Evolutionary conservation across 345 rosid species (phyloP).

Genomic region (Mercurialis annua): DNA sequence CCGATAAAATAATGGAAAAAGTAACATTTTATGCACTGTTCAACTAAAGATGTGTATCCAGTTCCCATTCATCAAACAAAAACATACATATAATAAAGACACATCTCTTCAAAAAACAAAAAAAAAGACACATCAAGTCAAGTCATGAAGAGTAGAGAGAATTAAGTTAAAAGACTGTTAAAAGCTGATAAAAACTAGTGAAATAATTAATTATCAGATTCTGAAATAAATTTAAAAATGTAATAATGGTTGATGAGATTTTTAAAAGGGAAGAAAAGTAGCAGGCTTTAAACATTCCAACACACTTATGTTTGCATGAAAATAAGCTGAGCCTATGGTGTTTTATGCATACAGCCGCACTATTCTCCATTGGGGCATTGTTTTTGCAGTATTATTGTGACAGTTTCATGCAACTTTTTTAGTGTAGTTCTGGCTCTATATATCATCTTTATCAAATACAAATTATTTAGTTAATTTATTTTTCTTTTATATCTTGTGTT

Average conservation of each 20-base stretch:
- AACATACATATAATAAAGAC: neutral
- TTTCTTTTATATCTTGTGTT: neutral
- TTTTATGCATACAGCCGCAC: too few relatives aligned
- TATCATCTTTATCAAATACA: neutral
- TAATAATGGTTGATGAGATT: neutral
- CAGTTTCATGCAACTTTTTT: conserved; percentile 32
- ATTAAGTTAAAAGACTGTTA: conserved; percentile 12
- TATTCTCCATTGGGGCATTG: neutral
- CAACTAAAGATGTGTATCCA: conserved; percentile 4
- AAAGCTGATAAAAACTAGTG: conserved; percentile 27
- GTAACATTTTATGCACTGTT: neutral
- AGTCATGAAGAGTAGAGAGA: conserved; percentile 5
- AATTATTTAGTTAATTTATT: neutral
- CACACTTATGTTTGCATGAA: conserved; percentile 23
- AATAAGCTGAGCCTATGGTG: conserved; percentile 22
- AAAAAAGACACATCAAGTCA: conserved; percentile 8
- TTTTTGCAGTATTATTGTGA: conserved; percentile 12
- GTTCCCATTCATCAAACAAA: conserved; percentile 19
- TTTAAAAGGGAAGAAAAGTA: neutral
- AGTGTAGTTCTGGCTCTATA: conserved; percentile 30
- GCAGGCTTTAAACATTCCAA: conserved; percentile 46
- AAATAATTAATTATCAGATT: conserved; percentile 24
- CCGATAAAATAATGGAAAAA: neutral
- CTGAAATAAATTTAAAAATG: conserved; percentile 10
- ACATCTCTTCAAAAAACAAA: neutral